Conservation (phyloP, 129 eudicot species). For the Lactuca sativa region DNA sequence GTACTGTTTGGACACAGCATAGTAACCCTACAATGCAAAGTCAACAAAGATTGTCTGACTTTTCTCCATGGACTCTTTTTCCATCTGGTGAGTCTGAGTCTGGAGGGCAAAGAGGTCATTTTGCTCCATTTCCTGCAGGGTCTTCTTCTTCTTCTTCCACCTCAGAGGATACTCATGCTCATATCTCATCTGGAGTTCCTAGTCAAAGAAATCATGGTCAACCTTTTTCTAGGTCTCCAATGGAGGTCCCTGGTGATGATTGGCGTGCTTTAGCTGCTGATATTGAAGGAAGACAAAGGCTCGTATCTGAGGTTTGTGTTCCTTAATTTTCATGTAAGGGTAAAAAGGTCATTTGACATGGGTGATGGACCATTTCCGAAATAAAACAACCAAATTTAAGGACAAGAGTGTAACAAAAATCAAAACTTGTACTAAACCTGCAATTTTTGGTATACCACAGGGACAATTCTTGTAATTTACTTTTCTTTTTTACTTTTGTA, state of each 20-base stretch:
- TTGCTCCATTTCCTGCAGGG: conserved; percentile 31
- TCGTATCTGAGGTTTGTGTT: conserved; percentile 56
- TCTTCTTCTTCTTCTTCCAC: conserved; percentile 33
- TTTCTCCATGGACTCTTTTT: conserved; percentile 56
- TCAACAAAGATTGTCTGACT: conserved; percentile 42
- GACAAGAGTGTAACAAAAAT: no score
- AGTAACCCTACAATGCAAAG: conserved; percentile 40
- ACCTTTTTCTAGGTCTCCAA: conserved; percentile 39
- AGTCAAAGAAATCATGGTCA: conserved; percentile 43
- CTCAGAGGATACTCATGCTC: conserved; percentile 37
- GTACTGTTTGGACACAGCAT: conserved; percentile 37
- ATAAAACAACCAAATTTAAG: no score
- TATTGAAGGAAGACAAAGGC: conserved; percentile 72
- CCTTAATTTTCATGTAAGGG: not conserved
- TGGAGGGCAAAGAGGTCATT: conserved; percentile 47
- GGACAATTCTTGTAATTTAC: no score
- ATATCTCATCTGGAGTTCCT: conserved; percentile 33
- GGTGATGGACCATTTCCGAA: no score
- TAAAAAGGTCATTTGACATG: not conserved
- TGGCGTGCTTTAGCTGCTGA: conserved; percentile 71
- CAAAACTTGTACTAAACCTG: no score
- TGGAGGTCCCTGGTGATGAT: conserved; percentile 63
- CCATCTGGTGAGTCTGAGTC: conserved; percentile 59
- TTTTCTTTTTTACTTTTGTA: no score
- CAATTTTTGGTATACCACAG: no score